Evolutionary conservation across 2,329 filamentous ascomycete genomes (phyloP), one percentile per base, ranked within the genome.

Genomic region (Aspergillus phoenicis): DNA sequence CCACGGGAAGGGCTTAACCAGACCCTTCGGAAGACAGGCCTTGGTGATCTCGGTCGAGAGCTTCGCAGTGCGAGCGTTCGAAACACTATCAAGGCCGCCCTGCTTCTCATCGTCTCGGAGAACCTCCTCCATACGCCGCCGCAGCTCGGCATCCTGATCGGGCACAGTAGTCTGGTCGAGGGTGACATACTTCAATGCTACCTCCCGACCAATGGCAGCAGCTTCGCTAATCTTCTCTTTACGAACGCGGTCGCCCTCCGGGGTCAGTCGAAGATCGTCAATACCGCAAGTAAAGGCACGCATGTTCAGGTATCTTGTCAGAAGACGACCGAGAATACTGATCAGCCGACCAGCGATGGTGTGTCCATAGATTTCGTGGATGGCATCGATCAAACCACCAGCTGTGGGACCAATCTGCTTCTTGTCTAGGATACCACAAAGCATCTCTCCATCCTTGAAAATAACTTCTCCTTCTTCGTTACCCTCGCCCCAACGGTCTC

Each of bases 201-300:
- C 90, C 59, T 91, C 82, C 6, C 93, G 84, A 61, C 95, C 95
- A 59, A 94, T 85, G 2, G 77, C 79, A 41, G 87, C 80, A 0
- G 92, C 91, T 53, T 85, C 85, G 64, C 84, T 79, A 11, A 99
- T 81, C 64, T 88, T 87, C 65, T 90, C 81, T 66, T 84, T 85
- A 45, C 95, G 88, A 57, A 84, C 82, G 58, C 81, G 80, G 73
- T 99, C 93, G 57, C 95, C 94, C 64, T 90, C 82, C 1, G 85
- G 82, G 0, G 94, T 98, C 55, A 99, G 85, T 60, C 90, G 87
- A 61, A 99, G 83, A 82, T 99, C 96, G 71, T 99, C 94, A 78
- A 99, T 97, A 74, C 96, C 96, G 76, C 95, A 99, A 66, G 91
- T 95, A 75, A 98, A 98, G 1, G 94, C 95, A 55, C 93, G 86